A percentile compares a stretch with the other conserved stretches of the same genome.
Evolutionary conservation across 1,284 basidiomycete genomes (phyloP).

Genomic region (Sporisorium sorghi): DNA sequence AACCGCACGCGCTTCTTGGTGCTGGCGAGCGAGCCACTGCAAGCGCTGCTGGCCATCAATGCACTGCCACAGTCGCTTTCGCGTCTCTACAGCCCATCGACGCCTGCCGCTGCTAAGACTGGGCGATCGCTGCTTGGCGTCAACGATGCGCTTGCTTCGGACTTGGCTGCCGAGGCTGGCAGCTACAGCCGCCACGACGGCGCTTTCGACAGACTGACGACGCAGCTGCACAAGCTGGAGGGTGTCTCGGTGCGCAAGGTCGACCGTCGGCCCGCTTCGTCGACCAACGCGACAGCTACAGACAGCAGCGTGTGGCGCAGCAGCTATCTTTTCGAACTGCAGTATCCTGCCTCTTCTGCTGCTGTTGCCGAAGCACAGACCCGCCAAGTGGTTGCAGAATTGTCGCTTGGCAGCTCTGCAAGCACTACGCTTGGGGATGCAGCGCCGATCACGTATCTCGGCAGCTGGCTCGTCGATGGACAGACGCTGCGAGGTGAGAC

Average conservation of each 20-base stretch:
- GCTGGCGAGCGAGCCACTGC: slow-evolving; percentile 42
- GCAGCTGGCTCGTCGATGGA: slow-evolving; percentile 46
- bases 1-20: slow-evolving; percentile 51
- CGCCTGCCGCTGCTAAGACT: slow-evolving; percentile 8
- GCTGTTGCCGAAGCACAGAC: slow-evolving; percentile 20
- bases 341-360: slow-evolving; percentile 26
- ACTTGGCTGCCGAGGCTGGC: slow-evolving; percentile 25
- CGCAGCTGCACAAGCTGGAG: slow-evolving; percentile 15
- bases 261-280: slow-evolving; percentile 39
- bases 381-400: slow-evolving; percentile 25
- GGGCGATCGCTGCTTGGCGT: slow-evolving; percentile 34
- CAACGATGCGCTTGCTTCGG: slow-evolving; percentile 30
- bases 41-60: slow-evolving; percentile 23
- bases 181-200: slow-evolving; percentile 9
- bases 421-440: slow-evolving; percentile 4
- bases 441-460: slow-evolving; percentile 22
- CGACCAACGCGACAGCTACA: neutral
- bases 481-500: slow-evolving; percentile 18
- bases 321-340: slow-evolving; percentile 47
- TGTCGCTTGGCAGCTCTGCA: slow-evolving; percentile 24
- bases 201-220: slow-evolving; percentile 17
- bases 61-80: slow-evolving; percentile 28
- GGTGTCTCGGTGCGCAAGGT: slow-evolving; percentile 40
- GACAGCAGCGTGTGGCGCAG: slow-evolving; percentile 44
- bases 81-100: slow-evolving; percentile 20